These are phyloP conservation scores for Gaillardinia entomophila DNA, from an alignment of 805 yeast genomes.

Conservation along the genomic window DNA sequence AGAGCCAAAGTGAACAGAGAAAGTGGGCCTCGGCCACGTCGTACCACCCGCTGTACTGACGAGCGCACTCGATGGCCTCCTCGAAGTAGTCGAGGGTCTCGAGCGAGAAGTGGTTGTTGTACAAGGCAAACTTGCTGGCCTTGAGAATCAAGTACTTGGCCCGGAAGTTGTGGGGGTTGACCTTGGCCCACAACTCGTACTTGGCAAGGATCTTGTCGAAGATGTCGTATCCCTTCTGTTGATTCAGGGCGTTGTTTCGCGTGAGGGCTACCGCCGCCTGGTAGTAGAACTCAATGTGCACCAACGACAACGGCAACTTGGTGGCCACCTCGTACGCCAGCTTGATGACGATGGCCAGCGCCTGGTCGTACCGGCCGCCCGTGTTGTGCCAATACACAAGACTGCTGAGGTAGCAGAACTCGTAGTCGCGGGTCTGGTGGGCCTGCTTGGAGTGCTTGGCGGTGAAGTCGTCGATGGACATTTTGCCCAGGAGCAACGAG, in stretches of 20 bases:
- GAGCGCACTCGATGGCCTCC: constrained; percentile 37
- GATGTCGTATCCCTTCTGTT: constrained; percentile 12
- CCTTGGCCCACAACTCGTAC: constrained; percentile 27
- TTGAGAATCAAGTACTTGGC: constrained; percentile 29
- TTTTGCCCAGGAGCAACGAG: constrained; percentile 5
- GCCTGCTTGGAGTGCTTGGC: not conserved
- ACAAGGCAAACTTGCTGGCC: constrained; percentile 20
- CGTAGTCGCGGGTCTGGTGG: constrained; percentile 3
- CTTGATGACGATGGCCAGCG: constrained; percentile 8
- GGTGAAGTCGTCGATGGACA: constrained; percentile 6
- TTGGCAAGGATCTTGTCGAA: constrained; percentile 14
- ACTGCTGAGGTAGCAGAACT: constrained; percentile 7
- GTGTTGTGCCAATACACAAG: constrained; percentile 6
- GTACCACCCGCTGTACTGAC: constrained; percentile 19
- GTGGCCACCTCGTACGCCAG: constrained; percentile 13
- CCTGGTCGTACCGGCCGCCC: constrained; percentile 12
- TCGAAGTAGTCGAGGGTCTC: constrained; percentile 40
- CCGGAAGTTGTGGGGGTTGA: constrained; percentile 32
- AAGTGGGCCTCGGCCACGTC: constrained; percentile 38
- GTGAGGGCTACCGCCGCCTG: constrained; percentile 10
- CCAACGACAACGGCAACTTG: constrained; percentile 14
- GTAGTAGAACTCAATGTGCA: constrained; percentile 17
- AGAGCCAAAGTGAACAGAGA: constrained; percentile 39
- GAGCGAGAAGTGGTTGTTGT: constrained; percentile 17
- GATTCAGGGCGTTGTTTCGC: constrained; percentile 4